phyloP scores from a whole-genome alignment of 768 basidiomycete species.

The Auricularia heimuer region DNA sequence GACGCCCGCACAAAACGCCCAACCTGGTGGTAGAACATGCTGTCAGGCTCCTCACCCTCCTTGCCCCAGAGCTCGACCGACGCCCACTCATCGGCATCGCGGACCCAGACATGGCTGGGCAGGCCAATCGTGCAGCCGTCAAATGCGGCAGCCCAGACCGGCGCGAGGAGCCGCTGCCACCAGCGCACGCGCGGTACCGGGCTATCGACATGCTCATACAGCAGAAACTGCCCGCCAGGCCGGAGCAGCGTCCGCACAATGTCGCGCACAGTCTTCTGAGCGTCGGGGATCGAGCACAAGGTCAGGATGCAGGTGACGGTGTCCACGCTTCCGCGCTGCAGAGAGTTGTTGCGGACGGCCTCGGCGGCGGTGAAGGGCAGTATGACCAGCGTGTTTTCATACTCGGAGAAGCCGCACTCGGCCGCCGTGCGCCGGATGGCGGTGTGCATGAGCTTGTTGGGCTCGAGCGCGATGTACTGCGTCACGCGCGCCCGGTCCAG shows the following conservation, averaged over 20 bases:
- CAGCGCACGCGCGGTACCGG: conserved; percentile 42
- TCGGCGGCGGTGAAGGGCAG: conserved; percentile 59
- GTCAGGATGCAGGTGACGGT: conserved; percentile 59
- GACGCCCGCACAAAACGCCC: conserved; percentile 37
- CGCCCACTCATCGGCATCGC: conserved; percentile 32
- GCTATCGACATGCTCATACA: conserved; percentile 63
- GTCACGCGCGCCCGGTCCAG: conserved; percentile 45
- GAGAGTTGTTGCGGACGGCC: conserved; percentile 9
- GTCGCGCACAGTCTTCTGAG: conserved; percentile 34
- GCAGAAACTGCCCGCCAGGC: conserved; percentile 54
- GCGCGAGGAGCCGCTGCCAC: conserved; percentile 71
- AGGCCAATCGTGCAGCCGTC: conserved; percentile 55
- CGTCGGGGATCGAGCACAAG: conserved; percentile 53
- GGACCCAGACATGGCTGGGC: conserved; percentile 12
- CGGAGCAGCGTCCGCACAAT: conserved; percentile 46
- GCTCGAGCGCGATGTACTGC: conserved; percentile 64
- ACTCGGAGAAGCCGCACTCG: conserved; percentile 42
- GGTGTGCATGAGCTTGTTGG: conserved; percentile 55
- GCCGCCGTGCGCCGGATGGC: conserved; percentile 40
- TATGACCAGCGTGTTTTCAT: conserved; percentile 43
- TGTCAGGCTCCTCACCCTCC: conserved; percentile 44
- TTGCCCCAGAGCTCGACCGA: conserved; percentile 37
- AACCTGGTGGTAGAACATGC: conserved; percentile 48
- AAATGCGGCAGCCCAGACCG: conserved; percentile 48
- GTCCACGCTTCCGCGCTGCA: conserved; percentile 28